Conservation (phyloP, 2,329 filamentous ascomycete genomes). For the Teratosphaeria pseudoeucalypti region DNA sequence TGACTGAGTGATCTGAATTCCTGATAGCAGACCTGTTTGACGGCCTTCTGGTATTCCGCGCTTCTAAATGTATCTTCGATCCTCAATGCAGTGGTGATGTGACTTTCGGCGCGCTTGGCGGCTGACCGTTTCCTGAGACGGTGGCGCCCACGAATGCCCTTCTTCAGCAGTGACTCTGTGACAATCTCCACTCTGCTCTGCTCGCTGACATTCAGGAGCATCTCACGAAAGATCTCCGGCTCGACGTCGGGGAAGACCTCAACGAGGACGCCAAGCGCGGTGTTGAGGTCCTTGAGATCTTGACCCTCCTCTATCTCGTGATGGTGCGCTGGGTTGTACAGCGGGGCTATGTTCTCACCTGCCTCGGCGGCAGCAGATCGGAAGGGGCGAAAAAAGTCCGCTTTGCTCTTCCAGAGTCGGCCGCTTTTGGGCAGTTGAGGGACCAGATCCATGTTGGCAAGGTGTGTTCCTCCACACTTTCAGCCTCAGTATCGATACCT, state of each 20-base stretch:
- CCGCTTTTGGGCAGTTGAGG: conserved; percentile 13
- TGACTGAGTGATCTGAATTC: conserved; percentile 67
- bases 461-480: not conserved
- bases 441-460: conserved; percentile 18
- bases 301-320: conserved; percentile 30
- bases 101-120: not conserved
- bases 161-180: conserved; percentile 60
- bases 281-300: conserved; percentile 60
- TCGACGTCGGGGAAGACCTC: conserved; percentile 72
- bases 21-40: conserved; percentile 55
- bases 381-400: conserved; percentile 25
- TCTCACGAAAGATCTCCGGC: conserved; percentile 71
- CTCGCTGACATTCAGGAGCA: conserved; percentile 63
- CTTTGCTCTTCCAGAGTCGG: conserved; percentile 23
- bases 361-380: conserved; percentile 13
- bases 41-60: conserved; percentile 56
- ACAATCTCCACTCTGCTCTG: conserved; percentile 69
- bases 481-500: not conserved
- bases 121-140: conserved; percentile 4
- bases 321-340: conserved; percentile 16
- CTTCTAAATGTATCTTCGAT: conserved; percentile 58
- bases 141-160: conserved; percentile 53
- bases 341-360: conserved; percentile 17
- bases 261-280: conserved; percentile 55
- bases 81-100: conserved; percentile 31